phyloP scores from a whole-genome alignment of 192 early-diverging fungal genomes.

The Physocladia obscura region DNA sequence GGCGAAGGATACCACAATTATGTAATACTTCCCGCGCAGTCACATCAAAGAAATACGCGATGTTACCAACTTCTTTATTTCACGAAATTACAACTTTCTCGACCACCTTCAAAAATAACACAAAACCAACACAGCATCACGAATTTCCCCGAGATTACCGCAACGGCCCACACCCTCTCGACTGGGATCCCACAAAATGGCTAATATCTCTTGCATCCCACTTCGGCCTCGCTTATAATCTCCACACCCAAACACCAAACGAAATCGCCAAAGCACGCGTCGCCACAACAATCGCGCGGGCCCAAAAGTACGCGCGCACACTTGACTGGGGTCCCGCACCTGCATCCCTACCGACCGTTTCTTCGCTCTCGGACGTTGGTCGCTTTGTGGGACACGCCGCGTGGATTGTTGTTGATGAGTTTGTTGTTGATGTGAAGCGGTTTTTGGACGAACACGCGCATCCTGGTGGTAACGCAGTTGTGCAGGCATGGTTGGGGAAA shows the following conservation, averaged over 20 bases:
- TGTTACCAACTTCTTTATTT: background rate
- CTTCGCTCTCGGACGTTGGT: conserved; percentile 50
- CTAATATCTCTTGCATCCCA: conserved; percentile 29
- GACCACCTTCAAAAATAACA: background rate
- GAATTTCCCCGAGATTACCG: conserved; percentile 45
- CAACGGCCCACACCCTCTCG: conserved; percentile 39
- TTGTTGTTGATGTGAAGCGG: conserved; percentile 35
- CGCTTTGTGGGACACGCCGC: conserved; percentile 40
- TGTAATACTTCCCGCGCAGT: background rate
- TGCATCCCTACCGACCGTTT: conserved; percentile 42
- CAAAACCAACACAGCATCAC: too few relatives aligned
- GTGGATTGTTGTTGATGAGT: conserved; percentile 39
- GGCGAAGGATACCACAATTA: conserved; percentile 55
- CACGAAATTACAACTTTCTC: background rate
- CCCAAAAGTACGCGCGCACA: background rate
- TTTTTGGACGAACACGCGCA: conserved; percentile 30
- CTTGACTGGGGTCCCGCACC: conserved; percentile 31
- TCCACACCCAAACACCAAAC: conserved; percentile 29
- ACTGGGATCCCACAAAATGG: conserved; percentile 53
- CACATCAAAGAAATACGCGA: background rate
- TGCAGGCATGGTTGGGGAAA: conserved; percentile 31
- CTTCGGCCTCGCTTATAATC: conserved; percentile 36
- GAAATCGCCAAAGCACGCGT: conserved; percentile 39
- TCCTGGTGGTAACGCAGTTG: conserved; percentile 37
- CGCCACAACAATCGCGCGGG: conserved; percentile 10